Base-by-base conservation (phyloP, 2,329 filamentous ascomycete genomes). In the Huntiella bhutanensis region DNA sequence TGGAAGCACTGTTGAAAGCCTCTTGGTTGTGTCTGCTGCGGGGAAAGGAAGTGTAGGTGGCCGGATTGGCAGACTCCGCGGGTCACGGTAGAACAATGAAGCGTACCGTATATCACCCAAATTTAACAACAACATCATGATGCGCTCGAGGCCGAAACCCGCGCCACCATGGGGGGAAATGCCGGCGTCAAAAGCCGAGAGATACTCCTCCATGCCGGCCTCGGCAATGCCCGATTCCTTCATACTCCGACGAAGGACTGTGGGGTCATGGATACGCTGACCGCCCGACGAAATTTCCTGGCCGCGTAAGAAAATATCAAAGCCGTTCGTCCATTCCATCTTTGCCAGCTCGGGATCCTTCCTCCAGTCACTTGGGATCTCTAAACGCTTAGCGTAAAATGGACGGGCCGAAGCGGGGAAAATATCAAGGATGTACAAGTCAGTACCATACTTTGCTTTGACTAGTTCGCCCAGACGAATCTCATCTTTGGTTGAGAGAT, bases 361-460 rank as follows among this genome's bases (percentile, higher is more conserved):
- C 6, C 11, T 22, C 11, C 40, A 41, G 22, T 28, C 22, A 28
- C 22, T 28, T 28, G 22, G 22, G 8, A 28, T 28, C 17, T n/a
- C 7, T 52, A 93, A 83, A 22, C 80, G 80, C 73, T 93, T 87
- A 1, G 87, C 84, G 58, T 95, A 94, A 63, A 95, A 94, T 0
- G 87, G 87, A 38, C 87, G 75, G 2, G 83, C 87, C 5, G 76
- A 79, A 16, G 75, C 67, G 1, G 87, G 87, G 66, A 95, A 95
- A 57, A 92, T 93, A 69, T 95, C 87, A 36, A 95, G 71, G 52
- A 95, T 80, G 62, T 91, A 95, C 64, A 92, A 94, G 56, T 95
- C 87, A 1, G 87, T 92, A 47, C 75, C 69, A 56, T 81, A 91
- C 63, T 87, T 86, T 57, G 92, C 75, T 62, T 82, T 88, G 56